Evolutionary conservation across 179 eudicot genomes (phyloP), one percentile per base, ranked within the genome.

Genomic region (Actinidia chinensis): DNA sequence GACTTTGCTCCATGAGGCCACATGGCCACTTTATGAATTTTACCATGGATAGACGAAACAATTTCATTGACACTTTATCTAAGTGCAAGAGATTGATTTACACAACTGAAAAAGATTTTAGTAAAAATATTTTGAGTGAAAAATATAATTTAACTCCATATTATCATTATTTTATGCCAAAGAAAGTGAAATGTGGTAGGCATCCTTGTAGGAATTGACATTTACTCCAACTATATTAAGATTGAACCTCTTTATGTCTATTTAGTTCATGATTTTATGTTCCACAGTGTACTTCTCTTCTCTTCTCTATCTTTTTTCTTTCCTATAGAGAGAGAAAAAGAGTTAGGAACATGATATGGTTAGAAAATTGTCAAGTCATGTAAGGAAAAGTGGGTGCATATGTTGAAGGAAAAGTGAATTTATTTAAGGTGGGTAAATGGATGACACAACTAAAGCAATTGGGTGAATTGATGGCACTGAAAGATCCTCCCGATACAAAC

Each of bases 371-470:
- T 81, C 82, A 40, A 43, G 40, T 76, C 80, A 33, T 82, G 87
- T 72, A 76, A 40, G 83, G 83, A 28, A 84, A 84, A 84, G 87
- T 73, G 83, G 85, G 85, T 8, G 80, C 82, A 79, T 68, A 59
- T 79, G 81, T 25, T 76, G 73, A 20, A 28, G 74, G 63, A 61
- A 82, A 71, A 66, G 82, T 51, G 65, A 22, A 8, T 64, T 73
- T 78, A 79, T 43, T 63, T 43, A 14, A 52, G 25, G 60, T 25
- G 28, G 60, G 80, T 23, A 74, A 74, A 81, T 84, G 82, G 84
- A 81, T 81, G 82, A 84, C 84, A 84, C 84, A 74, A 46, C 65
- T 13, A 68, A 76, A 69, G 23, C 65, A 72, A 76, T 74, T 78
- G 63, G 71, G 56, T 79, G 83, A 83, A 80, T 83, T 80, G 82